These are phyloP conservation scores for Colletotrichum graminicola DNA, from an alignment of 2,329 filamentous ascomycete species.

Conservation along the genomic window DNA sequence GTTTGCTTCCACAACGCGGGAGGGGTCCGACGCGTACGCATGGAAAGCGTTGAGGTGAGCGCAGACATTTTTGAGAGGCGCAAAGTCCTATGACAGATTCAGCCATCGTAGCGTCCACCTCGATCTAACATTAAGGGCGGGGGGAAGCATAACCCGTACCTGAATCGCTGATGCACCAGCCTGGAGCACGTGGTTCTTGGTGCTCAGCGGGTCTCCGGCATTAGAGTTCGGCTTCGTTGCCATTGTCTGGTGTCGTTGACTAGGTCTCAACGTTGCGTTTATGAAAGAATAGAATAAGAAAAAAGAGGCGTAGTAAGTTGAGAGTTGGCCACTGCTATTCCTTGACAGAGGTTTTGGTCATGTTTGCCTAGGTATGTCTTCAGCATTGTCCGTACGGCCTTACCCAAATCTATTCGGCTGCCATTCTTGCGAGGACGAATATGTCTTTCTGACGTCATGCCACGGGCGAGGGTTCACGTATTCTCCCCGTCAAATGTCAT, in stretches of 20 bases:
- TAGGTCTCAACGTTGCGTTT: neutral
- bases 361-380: neutral
- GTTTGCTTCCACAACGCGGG: constrained; percentile 79
- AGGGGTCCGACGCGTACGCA: constrained; percentile 79
- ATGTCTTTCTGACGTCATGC: constrained; percentile 36
- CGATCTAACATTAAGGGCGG: neutral
- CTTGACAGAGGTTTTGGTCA: no score
- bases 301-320: neutral
- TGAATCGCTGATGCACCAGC: constrained; percentile 72
- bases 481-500: constrained; percentile 15
- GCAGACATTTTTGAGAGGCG: constrained; percentile 80
- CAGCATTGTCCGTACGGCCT: neutral
- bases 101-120: neutral
- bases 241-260: constrained; percentile 26
- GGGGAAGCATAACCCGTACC: constrained; percentile 48
- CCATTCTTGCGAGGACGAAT: neutral
- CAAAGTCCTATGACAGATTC: constrained; percentile 66
- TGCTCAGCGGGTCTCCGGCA: constrained; percentile 63
- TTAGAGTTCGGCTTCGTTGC: constrained; percentile 39
- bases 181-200: constrained; percentile 70
- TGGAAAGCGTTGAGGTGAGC: constrained; percentile 91
- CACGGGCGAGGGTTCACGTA: neutral
- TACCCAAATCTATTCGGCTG: neutral
- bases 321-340: neutral
- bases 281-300: neutral